Percentiles rank a stretch among this genome's conserved stretches.
phyloP scores from a whole-genome alignment of 192 early-diverging fungal genomes.

The Diversispora epigaea region DNA sequence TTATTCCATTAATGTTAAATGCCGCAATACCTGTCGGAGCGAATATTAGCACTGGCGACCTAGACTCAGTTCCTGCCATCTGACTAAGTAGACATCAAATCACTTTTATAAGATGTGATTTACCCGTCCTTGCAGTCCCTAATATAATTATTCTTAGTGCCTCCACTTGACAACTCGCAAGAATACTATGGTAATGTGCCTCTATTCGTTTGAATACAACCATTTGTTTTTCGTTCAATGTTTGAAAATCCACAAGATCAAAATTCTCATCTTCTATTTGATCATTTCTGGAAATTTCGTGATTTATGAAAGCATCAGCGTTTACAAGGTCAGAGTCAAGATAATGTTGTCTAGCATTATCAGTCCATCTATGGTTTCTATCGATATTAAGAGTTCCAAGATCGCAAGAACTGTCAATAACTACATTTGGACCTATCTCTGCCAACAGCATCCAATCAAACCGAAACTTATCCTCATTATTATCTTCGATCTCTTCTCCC shows the following conservation, averaged over 20 bases:
- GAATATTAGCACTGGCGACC: not conserved
- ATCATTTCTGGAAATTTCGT: not conserved
- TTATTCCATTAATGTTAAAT: not conserved
- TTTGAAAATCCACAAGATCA: not conserved
- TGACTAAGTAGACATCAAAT: not conserved
- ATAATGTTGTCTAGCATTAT: not conserved
- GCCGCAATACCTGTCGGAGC: not conserved
- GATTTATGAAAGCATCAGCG: not conserved
- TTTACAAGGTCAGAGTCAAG: not conserved
- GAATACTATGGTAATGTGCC: not conserved
- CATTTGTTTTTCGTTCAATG: not conserved
- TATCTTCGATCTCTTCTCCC: not conserved
- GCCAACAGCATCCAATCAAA: too few relatives aligned
- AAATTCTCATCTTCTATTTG: not conserved
- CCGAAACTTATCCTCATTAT: not conserved
- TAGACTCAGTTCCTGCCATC: not conserved
- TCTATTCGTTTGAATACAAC: not conserved
- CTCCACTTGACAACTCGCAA: not conserved
- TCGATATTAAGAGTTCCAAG: not conserved
- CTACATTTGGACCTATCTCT: not conserved
- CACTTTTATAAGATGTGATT: not conserved
- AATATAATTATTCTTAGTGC: not conserved
- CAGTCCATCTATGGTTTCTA: not conserved
- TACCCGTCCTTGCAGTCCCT: not conserved
- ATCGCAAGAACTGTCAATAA: not conserved